Conservation (phyloP, 2,329 filamentous ascomycete species). For the Calycina marina region DNA sequence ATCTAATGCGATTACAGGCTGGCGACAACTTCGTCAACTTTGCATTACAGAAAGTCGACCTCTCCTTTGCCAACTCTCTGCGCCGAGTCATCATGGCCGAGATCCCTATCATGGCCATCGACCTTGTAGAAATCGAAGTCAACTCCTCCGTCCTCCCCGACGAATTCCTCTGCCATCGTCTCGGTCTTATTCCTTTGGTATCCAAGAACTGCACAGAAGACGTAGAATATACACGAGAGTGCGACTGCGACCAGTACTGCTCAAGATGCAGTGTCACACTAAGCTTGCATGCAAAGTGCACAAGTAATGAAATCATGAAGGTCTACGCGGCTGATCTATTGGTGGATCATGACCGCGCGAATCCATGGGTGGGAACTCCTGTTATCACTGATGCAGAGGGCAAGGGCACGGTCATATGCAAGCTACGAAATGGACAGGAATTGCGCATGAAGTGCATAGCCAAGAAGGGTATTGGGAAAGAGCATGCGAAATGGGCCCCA, state of each 20-base stretch:
- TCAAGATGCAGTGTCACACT: constrained; percentile 80
- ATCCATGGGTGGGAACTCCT: constrained; percentile 63
- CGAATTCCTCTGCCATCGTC: constrained; percentile 85
- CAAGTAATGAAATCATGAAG: constrained; percentile 75
- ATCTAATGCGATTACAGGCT: constrained; percentile 38
- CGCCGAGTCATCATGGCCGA: constrained; percentile 85
- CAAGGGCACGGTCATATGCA: constrained; percentile 74
- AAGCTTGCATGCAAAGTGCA: constrained; percentile 73
- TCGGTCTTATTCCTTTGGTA: constrained; percentile 79
- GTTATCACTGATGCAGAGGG: constrained; percentile 73
- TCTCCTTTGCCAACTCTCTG: constrained; percentile 83
- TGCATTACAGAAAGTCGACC: constrained; percentile 75
- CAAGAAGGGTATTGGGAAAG: constrained; percentile 97
- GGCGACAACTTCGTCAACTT: constrained; percentile 77
- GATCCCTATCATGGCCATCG: constrained; percentile 87
- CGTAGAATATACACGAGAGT: constrained; percentile 81
- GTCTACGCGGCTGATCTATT: constrained; percentile 86
- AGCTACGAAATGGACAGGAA: constrained; percentile 80
- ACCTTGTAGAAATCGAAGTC: constrained; percentile 79
- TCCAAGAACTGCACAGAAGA: constrained; percentile 72
- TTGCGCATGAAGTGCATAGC: constrained; percentile 82
- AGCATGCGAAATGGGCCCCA: constrained; percentile 96
- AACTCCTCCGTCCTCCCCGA: constrained; percentile 96
- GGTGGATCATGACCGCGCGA: constrained; percentile 53
- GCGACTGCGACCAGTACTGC: constrained; percentile 92